Evolutionary conservation across 805 yeast species (phyloP).

Genomic region (Grigorovia yakushimaensis): DNA sequence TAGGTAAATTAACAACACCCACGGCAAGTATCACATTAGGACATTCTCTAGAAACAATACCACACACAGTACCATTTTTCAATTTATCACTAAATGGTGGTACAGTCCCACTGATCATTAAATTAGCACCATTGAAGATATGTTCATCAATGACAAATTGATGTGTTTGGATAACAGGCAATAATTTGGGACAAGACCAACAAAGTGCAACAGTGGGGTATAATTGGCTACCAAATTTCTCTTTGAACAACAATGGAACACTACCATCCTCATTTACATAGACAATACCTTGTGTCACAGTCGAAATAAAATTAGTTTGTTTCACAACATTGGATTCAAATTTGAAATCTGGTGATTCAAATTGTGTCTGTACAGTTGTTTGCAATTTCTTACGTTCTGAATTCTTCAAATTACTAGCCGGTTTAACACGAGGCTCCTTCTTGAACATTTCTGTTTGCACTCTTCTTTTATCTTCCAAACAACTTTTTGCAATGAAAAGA

Average conservation of each 20-base stretch:
- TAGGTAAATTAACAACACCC: constrained; percentile 45
- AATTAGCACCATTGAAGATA: constrained; percentile 68
- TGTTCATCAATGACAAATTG: constrained; percentile 53
- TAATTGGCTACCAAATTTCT: constrained; percentile 40
- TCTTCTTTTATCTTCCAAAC: background rate
- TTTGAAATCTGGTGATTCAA: constrained; percentile 26
- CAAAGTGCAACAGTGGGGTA: constrained; percentile 67
- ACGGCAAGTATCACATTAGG: constrained; percentile 65
- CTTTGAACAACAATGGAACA: constrained; percentile 64
- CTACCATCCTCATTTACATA: constrained; percentile 50
- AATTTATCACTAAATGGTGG: constrained; percentile 47
- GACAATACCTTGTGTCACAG: constrained; percentile 47
- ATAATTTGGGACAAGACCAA: constrained; percentile 57
- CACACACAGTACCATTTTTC: constrained; percentile 52
- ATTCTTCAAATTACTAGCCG: constrained; percentile 68
- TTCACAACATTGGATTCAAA: constrained; percentile 34
- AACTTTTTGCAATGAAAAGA: too few relatives aligned
- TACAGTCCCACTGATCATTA: constrained; percentile 64
- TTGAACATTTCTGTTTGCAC: constrained; percentile 19
- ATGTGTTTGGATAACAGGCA: constrained; percentile 67
- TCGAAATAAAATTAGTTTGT: constrained; percentile 52
- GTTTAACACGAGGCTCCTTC: constrained; percentile 44
- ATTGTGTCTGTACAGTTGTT: constrained; percentile 35
- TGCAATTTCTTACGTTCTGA: constrained; percentile 54
- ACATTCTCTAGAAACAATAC: constrained; percentile 48